Evolutionary conservation across 192 early-diverging fungal species (phyloP).

Genomic region (Globomyces pollinis-pini): DNA sequence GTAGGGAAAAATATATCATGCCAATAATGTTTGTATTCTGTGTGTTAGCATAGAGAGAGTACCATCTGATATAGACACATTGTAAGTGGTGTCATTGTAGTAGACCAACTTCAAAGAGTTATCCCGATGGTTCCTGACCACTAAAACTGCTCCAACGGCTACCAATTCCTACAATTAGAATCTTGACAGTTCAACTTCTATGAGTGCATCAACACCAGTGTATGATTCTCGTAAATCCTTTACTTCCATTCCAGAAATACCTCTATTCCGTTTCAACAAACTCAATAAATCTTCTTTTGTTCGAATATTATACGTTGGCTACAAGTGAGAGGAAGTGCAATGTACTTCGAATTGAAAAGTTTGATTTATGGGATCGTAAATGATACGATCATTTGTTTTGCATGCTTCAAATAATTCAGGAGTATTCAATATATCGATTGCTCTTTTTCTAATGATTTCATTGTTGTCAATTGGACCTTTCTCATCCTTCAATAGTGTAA

Average conservation of each 20-base stretch:
- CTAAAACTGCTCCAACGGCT: slow-evolving; percentile 45
- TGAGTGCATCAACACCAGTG: slow-evolving; percentile 15
- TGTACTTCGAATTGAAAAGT: slow-evolving; percentile 6
- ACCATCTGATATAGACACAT: background rate
- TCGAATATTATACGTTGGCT: slow-evolving; percentile 11
- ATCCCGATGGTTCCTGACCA: slow-evolving; percentile 56
- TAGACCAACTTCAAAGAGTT: slow-evolving; percentile 55
- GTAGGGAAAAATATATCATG: slow-evolving; percentile 3
- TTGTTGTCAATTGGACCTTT: slow-evolving; percentile 5
- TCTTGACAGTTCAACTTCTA: slow-evolving; percentile 26
- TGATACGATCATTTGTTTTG: slow-evolving; percentile 7
- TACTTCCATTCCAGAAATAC: slow-evolving; percentile 60
- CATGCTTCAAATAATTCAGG: background rate
- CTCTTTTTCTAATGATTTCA: slow-evolving; percentile 1
- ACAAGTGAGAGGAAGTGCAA: background rate
- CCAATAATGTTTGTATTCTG: slow-evolving; percentile 3
- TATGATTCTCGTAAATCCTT: slow-evolving; percentile 72
- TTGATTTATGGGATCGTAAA: background rate
- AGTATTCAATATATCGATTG: background rate
- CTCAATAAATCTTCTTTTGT: slow-evolving; percentile 63
- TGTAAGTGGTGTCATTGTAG: slow-evolving; percentile 45
- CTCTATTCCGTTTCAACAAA: slow-evolving; percentile 45
- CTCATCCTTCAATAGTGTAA: background rate
- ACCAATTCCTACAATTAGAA: slow-evolving; percentile 49
- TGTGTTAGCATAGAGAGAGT: background rate